Conservation (phyloP, 2,329 filamentous ascomycete species). For the Aspergillus caelatus region DNA sequence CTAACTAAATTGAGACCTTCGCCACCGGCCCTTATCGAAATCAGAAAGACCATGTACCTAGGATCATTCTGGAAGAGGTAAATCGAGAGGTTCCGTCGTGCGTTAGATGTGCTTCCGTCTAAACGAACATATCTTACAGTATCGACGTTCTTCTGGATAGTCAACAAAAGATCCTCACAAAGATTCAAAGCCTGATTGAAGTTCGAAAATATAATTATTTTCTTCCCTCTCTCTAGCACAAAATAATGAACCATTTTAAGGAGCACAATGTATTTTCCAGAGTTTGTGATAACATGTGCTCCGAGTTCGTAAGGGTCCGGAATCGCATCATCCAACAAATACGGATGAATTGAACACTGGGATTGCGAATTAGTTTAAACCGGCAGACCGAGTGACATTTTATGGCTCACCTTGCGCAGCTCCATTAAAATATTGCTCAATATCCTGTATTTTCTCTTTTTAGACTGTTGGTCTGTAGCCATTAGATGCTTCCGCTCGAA, state of each 20-base stretch:
- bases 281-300: conserved; percentile 53
- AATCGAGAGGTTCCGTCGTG: conserved; percentile 55
- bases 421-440: conserved; percentile 57
- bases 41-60: conserved; percentile 57
- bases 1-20: conserved; percentile 59
- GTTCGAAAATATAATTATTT: conserved; percentile 60
- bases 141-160: conserved; percentile 46
- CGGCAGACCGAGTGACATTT: background rate
- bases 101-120: conserved; percentile 54
- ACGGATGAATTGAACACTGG: conserved; percentile 57
- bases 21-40: conserved; percentile 59
- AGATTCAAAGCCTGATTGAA: conserved; percentile 56
- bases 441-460: conserved; percentile 34
- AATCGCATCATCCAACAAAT: conserved; percentile 50
- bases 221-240: conserved; percentile 32
- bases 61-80: conserved; percentile 56
- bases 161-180: conserved; percentile 54
- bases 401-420: conserved; percentile 47
- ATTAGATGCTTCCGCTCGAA: too few species aligned
- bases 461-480: background rate
- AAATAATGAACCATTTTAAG: conserved; percentile 45
- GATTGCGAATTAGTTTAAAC: background rate
- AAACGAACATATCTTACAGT: conserved; percentile 53
- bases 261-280: conserved; percentile 60
- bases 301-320: conserved; percentile 48